Base-by-base conservation (phyloP, 306 rosid species). In the Cicer pinnatifidum region DNA sequence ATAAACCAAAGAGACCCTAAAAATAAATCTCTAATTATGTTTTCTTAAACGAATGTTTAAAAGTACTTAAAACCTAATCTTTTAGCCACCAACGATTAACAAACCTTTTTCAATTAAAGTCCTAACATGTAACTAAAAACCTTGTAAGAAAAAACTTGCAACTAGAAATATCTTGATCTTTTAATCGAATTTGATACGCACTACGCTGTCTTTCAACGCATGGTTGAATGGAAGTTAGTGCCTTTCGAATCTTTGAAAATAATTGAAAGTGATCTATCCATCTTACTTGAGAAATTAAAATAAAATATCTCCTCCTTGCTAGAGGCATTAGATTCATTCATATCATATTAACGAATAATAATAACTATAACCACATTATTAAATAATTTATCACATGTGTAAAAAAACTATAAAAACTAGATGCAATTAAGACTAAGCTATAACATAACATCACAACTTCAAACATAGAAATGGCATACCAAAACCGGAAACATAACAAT, bases 311-410 rank as follows among this genome's bases (percentile, higher is more conserved):
- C 7, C 20, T 63, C 40, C 13, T 44, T 66, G 56, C 3, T 1
- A 69, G 17, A 37, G 69, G 84, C 3, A 90, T 80, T 8, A 38
- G 76, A 83, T 85, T 73, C 88, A 16, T 7, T 40, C 48, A 72
- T 82, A 85, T 83, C 89, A 41, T 12, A 41, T 12, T 33, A 7
- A 12, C 19, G 78, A 80, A 78, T 77, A 28, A 78, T 77, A 68
- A 23, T 53, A 23, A 7, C 8, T 8, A 64, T 28, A 13, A 11
- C 7, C 11, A 40, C 33, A 13, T 7, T 4, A 3, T 4, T 0
- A 6, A 17, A 11, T 7, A 53, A 15, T 46, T 23, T 56, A 62
- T n/a, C 37, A 44, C 15, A 19, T 37, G 72, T 6, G 8, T 11
- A 44, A 53, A 4, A 39, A 54, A 53, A 7, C 59, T 80, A 80